Evolutionary conservation across 2,329 filamentous ascomycete species (phyloP), one percentile per base, ranked within the genome.

Genomic region (Curvularia verruculosa): DNA sequence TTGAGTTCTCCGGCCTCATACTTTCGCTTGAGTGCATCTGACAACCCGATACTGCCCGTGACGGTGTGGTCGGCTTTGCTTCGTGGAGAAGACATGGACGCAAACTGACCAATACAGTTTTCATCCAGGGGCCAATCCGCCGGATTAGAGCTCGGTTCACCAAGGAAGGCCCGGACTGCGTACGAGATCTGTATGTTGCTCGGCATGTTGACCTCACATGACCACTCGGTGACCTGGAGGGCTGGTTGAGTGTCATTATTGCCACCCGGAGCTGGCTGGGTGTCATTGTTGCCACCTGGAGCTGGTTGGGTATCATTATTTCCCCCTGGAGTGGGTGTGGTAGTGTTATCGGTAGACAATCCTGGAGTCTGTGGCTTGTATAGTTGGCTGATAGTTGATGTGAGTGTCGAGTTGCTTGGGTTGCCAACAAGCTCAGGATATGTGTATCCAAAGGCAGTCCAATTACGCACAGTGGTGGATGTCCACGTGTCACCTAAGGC

Each of bases 51-150:
- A 28, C 72, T 77, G 18, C 77, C 78, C 3, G 78, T 77, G 28
- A 81, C 70, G 31, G 64, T 74, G 60, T 67, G 71, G 70, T 69
- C 74, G 66, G 52, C 70, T 64, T 51, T 72, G 78, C 63, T 71
- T 55, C 56, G 69, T 15, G 77, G 68, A 28, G 72, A 75, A 3
- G 76, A 74, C 45, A 80, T 74, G 10, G 75, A 68, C 2, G 72
- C 66, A 31, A 79, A 71, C 36, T 77, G 77, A 28, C 78, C 78
- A 21, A 81, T 72, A 29, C 78, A 77, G 46, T 78, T 78, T 23
- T 69, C 65, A 52, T 78, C 76, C 1, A 71, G 75, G 5, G 73
- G 63, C 75, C 79, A 73, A 7, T 70, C 60, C 12, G 58, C 61
- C 1, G 70, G 68, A 40, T 73, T 64, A 1, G 53, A 26, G 41